These are phyloP conservation scores for Phytophthora palmivora DNA, from an alignment of 352 stramenopile species.

Conservation along the genomic window DNA sequence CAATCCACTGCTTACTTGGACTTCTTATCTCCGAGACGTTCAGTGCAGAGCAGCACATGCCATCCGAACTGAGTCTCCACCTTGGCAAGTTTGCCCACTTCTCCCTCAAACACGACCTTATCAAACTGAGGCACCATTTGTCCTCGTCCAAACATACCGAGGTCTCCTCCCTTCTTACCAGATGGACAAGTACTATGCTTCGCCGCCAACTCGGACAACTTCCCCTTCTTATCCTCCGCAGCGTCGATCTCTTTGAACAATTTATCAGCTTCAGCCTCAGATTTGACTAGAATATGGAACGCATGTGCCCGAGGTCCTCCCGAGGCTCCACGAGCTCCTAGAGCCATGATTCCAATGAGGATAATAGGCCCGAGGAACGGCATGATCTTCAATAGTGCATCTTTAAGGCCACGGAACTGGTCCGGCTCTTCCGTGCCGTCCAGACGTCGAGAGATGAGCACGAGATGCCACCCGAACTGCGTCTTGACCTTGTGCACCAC, in stretches of 20 bases:
- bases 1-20: constrained; percentile 30
- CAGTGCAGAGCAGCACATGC: constrained; percentile 77
- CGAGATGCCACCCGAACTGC: constrained; percentile 76
- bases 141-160: constrained; percentile 71
- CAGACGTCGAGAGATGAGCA: constrained; percentile 63
- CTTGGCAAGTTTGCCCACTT: constrained; percentile 64
- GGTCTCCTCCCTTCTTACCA: constrained; percentile 65
- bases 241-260: constrained; percentile 64
- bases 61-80: constrained; percentile 81
- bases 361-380: constrained; percentile 60
- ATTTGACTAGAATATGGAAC: constrained; percentile 71
- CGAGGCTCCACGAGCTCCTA: constrained; percentile 35
- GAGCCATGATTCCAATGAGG: constrained; percentile 61
- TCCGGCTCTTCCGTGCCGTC: constrained; percentile 51
- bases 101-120: constrained; percentile 64
- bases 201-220: constrained; percentile 59
- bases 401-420: constrained; percentile 41
- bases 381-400: constrained; percentile 49
- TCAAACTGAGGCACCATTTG: constrained; percentile 85
- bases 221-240: constrained; percentile 57
- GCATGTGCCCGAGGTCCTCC: constrained; percentile 51
- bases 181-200: constrained; percentile 67
- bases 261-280: constrained; percentile 58
- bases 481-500: constrained; percentile 81
- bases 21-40: constrained; percentile 62